Base-by-base conservation (phyloP, 148 eudicot genomes). In the Spergularia marina region DNA sequence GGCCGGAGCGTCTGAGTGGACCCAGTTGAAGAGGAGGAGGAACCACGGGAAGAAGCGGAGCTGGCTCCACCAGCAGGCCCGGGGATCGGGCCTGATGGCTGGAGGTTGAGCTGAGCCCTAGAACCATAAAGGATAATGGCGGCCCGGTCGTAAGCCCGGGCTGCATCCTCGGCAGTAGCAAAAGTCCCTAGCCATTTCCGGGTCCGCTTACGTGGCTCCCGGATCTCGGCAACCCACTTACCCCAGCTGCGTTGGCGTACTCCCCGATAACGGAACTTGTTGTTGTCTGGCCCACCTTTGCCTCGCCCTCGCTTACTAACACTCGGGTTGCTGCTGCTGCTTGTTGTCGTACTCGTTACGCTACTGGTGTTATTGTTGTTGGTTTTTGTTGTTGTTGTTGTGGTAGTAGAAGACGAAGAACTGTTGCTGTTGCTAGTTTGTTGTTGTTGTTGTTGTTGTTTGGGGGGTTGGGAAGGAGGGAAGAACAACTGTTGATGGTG, bases 231-330 rank as follows among this genome's bases (percentile, higher is more conserved):
- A 0, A 94, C 98, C 98, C 98, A 94, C 39, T 94, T 94, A 3
- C 98, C 98, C 98, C 98, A 91, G 83, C 97, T 91, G 1, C 98
- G 91, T 55, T 94, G 98, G 3, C 98, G 77, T 12, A 94, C 98
- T 0, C 98, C 98, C 10, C 98, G 74, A 79, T 89, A 94, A 12
- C 87, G 87, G 80, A 90, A 90, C 79, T 88, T 91, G 52, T 41
- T 77, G 77, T 90, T 91, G 65, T 91, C 97, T 0, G 97, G 94
- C 0, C 97, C 94, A 1, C 97, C 97, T 68, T 90, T 91, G 17
- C 94, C 89, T 1, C 86, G 79, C 7, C 85, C 85, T 4, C 84
- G 51, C 66, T 84, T 88, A 18, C 54, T 74, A 54, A 53, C 52
- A 13, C 51, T 55, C 0, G 54, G 14, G 23, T 17, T 8, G 69